These are phyloP conservation scores for Kodamaea kaohsiungensis DNA, from an alignment of 805 yeast species.

Conservation along the genomic window DNA sequence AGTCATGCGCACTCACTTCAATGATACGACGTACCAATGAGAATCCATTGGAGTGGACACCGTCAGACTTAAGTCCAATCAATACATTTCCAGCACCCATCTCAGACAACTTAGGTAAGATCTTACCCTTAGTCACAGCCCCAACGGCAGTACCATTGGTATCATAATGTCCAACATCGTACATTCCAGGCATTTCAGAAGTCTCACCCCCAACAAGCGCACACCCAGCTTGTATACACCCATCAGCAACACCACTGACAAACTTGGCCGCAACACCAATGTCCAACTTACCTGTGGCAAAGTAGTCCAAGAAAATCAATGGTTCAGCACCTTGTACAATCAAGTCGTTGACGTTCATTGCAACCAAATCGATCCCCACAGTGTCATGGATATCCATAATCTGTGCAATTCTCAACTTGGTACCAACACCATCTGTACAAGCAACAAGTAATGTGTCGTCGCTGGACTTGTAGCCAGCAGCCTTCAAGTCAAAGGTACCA, in stretches of 20 bases:
- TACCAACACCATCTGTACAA: constrained; percentile 99
- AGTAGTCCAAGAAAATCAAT: constrained; percentile 89
- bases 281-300: constrained; percentile 92
- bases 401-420: constrained; percentile 94
- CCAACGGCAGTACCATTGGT: constrained; percentile 99
- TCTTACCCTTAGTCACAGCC: constrained; percentile 75
- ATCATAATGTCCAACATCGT: constrained; percentile 92
- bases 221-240: constrained; percentile 93
- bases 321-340: constrained; percentile 99
- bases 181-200: constrained; percentile 99
- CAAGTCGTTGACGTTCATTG: constrained; percentile 97
- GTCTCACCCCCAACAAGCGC: constrained; percentile 99
- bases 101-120: constrained; percentile 67
- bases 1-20: constrained; percentile 65
- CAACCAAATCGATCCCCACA: constrained; percentile 98
- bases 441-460: constrained; percentile 84
- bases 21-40: constrained; percentile 91
- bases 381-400: constrained; percentile 85
- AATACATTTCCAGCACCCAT: constrained; percentile 82
- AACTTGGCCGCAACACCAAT: constrained; percentile 81
- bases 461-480: constrained; percentile 77
- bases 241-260: constrained; percentile 94
- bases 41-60: constrained; percentile 96
- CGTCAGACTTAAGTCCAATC: constrained; percentile 86
- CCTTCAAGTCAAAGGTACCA: constrained; percentile 87